These are phyloP conservation scores for Aureobasidium sp. DNA, from an alignment of 2,329 filamentous ascomycete genomes.

Conservation along the genomic window DNA sequence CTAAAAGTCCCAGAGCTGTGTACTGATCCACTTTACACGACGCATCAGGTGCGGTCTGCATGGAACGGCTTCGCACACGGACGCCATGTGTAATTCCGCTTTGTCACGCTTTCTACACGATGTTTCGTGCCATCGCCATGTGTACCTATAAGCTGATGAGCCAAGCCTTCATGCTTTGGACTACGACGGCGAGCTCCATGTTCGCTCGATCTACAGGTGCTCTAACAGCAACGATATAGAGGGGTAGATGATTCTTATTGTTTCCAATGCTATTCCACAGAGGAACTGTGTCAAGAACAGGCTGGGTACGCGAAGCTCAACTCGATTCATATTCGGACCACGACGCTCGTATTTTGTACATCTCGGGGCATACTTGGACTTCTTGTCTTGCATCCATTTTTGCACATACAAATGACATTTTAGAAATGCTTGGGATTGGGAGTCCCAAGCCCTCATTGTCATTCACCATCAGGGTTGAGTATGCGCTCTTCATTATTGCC, in stretches of 20 bases:
- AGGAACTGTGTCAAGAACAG: not conserved
- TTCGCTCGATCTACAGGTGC: not conserved
- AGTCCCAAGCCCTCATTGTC: conserved; percentile 18
- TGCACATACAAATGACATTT: not conserved
- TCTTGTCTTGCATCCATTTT: not conserved
- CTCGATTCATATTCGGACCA: not conserved
- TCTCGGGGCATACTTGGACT: not conserved
- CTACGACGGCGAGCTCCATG: not conserved
- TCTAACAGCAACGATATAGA: not conserved
- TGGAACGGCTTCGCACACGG: not conserved
- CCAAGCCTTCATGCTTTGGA: not conserved
- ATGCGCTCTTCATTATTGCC: conserved; percentile 21
- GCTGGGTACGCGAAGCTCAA: not conserved
- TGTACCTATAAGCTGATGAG: not conserved
- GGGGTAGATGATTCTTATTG: not conserved
- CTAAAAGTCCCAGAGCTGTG: not conserved
- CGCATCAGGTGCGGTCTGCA: not conserved
- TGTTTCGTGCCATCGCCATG: not conserved
- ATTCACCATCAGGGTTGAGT: conserved; percentile 27
- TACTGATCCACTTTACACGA: not conserved
- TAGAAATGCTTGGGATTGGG: not conserved
- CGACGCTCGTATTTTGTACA: not conserved
- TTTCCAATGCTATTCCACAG: not conserved
- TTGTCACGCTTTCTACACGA: not conserved
- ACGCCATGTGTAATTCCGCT: not conserved